A percentile compares a stretch with the other conserved stretches of the same genome.
Evolutionary conservation across 257 asterid genomes (phyloP).

Genomic region (Galeopsis tetrahit): DNA sequence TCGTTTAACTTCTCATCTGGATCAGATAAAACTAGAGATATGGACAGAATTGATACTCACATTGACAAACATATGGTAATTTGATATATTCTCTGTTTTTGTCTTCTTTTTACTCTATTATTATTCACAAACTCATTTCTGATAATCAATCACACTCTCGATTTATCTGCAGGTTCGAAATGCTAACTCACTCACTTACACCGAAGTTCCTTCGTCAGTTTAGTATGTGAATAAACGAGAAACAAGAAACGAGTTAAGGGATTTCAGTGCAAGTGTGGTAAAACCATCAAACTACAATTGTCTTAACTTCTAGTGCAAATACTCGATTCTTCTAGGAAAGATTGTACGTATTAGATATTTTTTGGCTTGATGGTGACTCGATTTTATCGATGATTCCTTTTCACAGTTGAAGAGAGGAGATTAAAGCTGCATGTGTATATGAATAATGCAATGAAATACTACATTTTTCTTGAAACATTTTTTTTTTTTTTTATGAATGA

Average conservation of each 20-base stretch:
- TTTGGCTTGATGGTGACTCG: constrained; percentile 11
- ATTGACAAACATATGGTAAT: background rate
- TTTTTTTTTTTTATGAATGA: constrained; percentile 10
- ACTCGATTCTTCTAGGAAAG: constrained; percentile 28
- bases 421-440: constrained; percentile 24
- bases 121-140: no score
- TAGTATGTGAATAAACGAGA: no score
- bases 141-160: no score
- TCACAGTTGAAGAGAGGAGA: constrained; percentile 23
- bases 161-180: no score
- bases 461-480: constrained; percentile 13
- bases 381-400: constrained; percentile 8
- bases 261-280: no score
- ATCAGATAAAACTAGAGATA: background rate
- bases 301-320: constrained; percentile 18
- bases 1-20: constrained; percentile 18
- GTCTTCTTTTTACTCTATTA: no score
- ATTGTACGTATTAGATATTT: constrained; percentile 32
- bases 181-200: no score
- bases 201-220: no score
- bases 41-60: background rate
- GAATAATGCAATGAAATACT: constrained; percentile 20
- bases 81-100: no score
- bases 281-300: background rate
- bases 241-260: no score